Evolutionary conservation across 2,329 filamentous ascomycete genomes (phyloP).

Genomic region (Aspergillus fructus): DNA sequence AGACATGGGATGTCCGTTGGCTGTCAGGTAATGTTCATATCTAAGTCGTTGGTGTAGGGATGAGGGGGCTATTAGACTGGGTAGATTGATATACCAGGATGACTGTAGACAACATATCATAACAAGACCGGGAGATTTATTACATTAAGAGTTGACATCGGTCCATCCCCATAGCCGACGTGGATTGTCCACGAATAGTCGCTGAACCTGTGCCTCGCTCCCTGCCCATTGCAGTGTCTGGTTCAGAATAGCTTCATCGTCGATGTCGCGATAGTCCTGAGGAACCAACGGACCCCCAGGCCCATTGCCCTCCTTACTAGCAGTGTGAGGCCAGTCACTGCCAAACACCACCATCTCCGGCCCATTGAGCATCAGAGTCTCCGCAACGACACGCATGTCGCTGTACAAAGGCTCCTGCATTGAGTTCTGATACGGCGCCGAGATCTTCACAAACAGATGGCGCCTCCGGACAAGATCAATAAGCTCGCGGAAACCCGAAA

Average conservation of each 20-base stretch:
- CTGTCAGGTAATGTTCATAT: too few species aligned
- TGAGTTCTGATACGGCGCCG: slow-evolving; percentile 1
- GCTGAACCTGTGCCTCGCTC: background rate
- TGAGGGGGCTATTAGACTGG: too few species aligned
- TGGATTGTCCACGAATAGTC: background rate
- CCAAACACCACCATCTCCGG: slow-evolving; percentile 1
- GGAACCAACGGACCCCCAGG: background rate
- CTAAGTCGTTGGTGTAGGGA: too few species aligned
- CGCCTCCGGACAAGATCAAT: background rate
- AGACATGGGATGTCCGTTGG: too few species aligned
- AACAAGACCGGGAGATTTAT: too few species aligned
- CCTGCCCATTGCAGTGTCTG: background rate
- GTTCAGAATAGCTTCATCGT: background rate
- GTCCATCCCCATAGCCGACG: background rate
- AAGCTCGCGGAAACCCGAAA: background rate
- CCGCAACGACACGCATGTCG: background rate
- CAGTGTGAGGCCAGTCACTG: background rate
- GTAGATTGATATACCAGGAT: too few species aligned
- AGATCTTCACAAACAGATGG: slow-evolving; percentile 1
- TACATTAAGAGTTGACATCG: background rate
- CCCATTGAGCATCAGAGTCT: background rate
- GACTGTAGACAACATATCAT: too few species aligned
- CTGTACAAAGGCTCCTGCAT: background rate
- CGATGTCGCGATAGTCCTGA: background rate
- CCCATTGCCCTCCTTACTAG: background rate